Percentiles rank a stretch among this genome's conserved stretches.
phyloP scores from a whole-genome alignment of 257 asterid genomes.

The Solanum chiquidenum region DNA sequence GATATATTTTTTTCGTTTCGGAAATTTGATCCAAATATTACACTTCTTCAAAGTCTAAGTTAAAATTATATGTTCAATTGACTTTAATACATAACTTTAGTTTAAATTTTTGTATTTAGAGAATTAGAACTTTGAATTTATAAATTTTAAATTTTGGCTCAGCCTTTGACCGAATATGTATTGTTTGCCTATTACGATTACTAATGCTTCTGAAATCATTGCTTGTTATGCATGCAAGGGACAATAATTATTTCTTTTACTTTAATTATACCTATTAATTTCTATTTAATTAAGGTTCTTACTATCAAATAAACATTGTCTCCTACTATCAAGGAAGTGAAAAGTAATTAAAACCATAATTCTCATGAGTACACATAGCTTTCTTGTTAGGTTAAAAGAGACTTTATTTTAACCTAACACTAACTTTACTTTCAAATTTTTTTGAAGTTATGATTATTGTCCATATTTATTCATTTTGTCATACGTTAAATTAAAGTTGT shows the following conservation, averaged over 20 bases:
- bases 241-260: neutral
- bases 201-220: neutral
- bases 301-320: neutral
- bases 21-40: neutral
- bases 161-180: fast-evolving
- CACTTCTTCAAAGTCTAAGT: neutral
- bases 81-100: fast-evolving
- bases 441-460: neutral
- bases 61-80: fast-evolving
- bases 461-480: neutral
- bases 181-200: neutral
- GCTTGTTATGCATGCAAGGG: neutral
- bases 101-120: neutral
- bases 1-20: fast-evolving
- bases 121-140: neutral
- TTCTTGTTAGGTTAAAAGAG: neutral
- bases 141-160: neutral
- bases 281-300: neutral
- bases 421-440: neutral
- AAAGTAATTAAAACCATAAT: neutral
- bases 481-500: neutral
- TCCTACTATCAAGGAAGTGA: neutral
- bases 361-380: neutral
- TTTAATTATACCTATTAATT: neutral
- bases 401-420: neutral